Conservation (phyloP, 1,284 basidiomycete genomes). For the Microbotryum saponariae region DNA sequence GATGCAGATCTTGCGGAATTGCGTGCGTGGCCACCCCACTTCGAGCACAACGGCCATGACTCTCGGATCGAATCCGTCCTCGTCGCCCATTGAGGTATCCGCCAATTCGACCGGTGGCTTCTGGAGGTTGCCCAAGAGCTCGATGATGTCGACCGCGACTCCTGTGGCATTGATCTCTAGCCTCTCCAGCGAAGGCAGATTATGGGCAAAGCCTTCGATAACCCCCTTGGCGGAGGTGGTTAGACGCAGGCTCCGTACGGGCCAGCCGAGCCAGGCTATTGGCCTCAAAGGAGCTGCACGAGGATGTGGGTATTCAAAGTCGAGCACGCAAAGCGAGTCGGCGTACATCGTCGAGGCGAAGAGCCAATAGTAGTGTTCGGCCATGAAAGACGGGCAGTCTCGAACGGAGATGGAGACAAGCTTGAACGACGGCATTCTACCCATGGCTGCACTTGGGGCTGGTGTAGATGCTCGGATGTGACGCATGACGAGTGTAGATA, state of each 20-base stretch:
- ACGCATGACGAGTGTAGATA: conserved; percentile 11
- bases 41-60: conserved; percentile 1
- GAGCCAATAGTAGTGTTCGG: conserved; percentile 19
- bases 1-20: too few species aligned
- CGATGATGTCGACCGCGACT: neutral
- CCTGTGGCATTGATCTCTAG: conserved; percentile 1
- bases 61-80: neutral
- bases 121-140: conserved; percentile 10
- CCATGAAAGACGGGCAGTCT: neutral
- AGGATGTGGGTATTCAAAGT: conserved; percentile 4
- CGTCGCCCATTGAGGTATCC: neutral
- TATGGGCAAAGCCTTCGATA: conserved; percentile 9
- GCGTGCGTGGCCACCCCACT: too few species aligned
- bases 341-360: conserved; percentile 11
- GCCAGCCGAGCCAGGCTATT: conserved; percentile 14
- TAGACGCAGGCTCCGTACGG: conserved; percentile 3
- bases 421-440: neutral
- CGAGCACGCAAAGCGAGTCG: conserved; percentile 21
- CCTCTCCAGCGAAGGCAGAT: conserved; percentile 13
- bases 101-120: neutral
- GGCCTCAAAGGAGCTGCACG: conserved; percentile 3
- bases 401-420: conserved; percentile 14
- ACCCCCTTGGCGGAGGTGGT: neutral
- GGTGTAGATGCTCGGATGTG: neutral
- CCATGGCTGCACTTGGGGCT: neutral